These are phyloP conservation scores for Saccharomyces uvarum DNA, from an alignment of 1,139 yeast genomes.

Conservation along the genomic window DNA sequence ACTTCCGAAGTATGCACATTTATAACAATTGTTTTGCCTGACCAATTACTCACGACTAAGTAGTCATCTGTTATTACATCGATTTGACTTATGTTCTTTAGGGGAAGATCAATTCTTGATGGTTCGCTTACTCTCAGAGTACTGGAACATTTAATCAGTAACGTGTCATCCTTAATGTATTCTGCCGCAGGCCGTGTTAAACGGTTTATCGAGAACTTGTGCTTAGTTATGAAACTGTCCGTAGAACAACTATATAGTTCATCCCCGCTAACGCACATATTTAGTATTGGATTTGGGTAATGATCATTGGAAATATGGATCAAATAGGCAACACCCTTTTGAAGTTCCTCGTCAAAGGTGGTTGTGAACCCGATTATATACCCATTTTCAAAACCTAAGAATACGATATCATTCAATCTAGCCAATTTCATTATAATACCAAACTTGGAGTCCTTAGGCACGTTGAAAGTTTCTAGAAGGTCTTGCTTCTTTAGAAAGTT, in stretches of 20 bases:
- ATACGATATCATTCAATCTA: conserved; percentile 10
- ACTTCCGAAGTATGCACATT: conserved; percentile 1
- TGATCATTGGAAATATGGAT: conserved; percentile 22
- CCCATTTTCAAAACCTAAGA: conserved; percentile 29
- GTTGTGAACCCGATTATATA: conserved; percentile 20
- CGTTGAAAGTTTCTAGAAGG: conserved; percentile 1
- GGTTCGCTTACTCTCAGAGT: neutral
- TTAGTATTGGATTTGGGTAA: conserved; percentile 28
- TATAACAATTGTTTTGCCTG: conserved; percentile 16
- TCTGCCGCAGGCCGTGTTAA: neutral
- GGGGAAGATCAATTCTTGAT: neutral
- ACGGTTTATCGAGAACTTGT: neutral
- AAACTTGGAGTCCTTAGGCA: conserved; percentile 14
- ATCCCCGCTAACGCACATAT: conserved; percentile 8
- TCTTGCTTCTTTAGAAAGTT: neutral
- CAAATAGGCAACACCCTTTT: conserved; percentile 11
- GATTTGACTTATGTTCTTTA: conserved; percentile 1
- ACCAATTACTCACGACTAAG: conserved; percentile 20
- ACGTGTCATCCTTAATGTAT: neutral
- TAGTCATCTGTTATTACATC: neutral
- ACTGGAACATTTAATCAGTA: neutral
- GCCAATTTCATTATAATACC: conserved; percentile 29
- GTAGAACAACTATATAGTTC: conserved; percentile 13
- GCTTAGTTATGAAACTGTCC: neutral
- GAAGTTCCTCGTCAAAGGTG: neutral